Evolutionary conservation across 75 land plant genomes (phyloP), one percentile per base, ranked within the genome.

Genomic region (Sequoia sempervirens): DNA sequence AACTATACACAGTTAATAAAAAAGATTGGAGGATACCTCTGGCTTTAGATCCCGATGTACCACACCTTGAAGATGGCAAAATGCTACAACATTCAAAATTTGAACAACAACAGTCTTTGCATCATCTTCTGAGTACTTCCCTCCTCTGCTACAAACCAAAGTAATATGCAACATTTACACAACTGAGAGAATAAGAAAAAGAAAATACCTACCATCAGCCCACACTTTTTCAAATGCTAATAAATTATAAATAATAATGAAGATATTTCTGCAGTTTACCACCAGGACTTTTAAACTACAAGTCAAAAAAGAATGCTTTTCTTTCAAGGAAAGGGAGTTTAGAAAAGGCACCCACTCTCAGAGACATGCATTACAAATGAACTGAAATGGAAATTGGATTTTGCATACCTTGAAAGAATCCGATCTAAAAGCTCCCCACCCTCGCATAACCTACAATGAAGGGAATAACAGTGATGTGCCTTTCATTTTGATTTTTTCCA

Each of bases 1-100:
- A 56, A 56, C 61, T 20, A 56, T 14, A 54, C 23, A 61, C 15
- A 70, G 73, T 13, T 12, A 32, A 32, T 32, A 70, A 70, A 32
- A 23, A 32, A 70, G 73, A 45, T 15, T 32, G 50, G n/a, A 69
- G 15, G 7, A 40, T 74, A 96, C 98, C 98, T 96, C 98, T 81
- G 98, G 98, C 85, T 96, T 96, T 15, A 95, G 96, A 87, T 96
- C 97, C 28, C 99, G 92, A 73, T 96, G 99, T 83, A 96, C 99
- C 82, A 96, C 98, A 75, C 98, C 98, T 75, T 96, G 98, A 46
- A 96, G 94, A 91, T 96, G 98, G 83, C 95, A 96, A 87, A 95
- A 96, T 17, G 97, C 85, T 80, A 93, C 97, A 82, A 93, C 92
- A 88, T 87, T 96, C 81, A 96, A 86, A 86, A 96, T 92, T 79